These are phyloP conservation scores for Henningerozyma blattae DNA, from an alignment of 805 yeast genomes.

Conservation along the genomic window DNA sequence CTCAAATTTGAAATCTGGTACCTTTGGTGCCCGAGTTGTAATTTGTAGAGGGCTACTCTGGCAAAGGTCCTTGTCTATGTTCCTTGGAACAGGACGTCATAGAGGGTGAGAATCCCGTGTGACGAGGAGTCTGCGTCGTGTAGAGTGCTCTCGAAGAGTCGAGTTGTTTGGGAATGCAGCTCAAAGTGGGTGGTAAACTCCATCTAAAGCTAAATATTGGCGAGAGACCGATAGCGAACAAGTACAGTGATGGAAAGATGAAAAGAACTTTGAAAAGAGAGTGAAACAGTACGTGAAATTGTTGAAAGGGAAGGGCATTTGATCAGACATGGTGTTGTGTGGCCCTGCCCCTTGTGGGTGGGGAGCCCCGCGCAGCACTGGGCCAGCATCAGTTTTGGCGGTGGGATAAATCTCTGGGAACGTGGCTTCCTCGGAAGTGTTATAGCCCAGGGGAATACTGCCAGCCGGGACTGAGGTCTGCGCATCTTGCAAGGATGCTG, in stretches of 20 bases:
- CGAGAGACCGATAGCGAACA: constrained; percentile 37
- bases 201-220: constrained; percentile 35
- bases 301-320: constrained; percentile 34
- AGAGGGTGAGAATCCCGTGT: constrained; percentile 34
- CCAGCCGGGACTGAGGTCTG: constrained; percentile 26
- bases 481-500: constrained; percentile 28
- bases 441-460: constrained; percentile 24
- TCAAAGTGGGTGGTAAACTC: constrained; percentile 26
- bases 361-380: constrained; percentile 22
- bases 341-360: constrained; percentile 21
- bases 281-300: constrained; percentile 35
- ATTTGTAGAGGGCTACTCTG: constrained; percentile 28
- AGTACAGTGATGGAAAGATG: constrained; percentile 36
- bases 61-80: constrained; percentile 26
- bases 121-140: constrained; percentile 22
- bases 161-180: constrained; percentile 30
- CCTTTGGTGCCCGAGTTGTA: constrained; percentile 29
- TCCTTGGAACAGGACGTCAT: constrained; percentile 31
- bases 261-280: constrained; percentile 34
- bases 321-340: constrained; percentile 27
- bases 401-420: constrained; percentile 25
- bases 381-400: constrained; percentile 29
- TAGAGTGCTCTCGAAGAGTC: constrained; percentile 21
- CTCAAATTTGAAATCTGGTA: constrained; percentile 33
- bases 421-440: constrained; percentile 25